Evolutionary conservation across 163 green algal species (phyloP), one percentile per base, ranked within the genome.

Genomic region (Chlamydomonas reinhardtii): DNA sequence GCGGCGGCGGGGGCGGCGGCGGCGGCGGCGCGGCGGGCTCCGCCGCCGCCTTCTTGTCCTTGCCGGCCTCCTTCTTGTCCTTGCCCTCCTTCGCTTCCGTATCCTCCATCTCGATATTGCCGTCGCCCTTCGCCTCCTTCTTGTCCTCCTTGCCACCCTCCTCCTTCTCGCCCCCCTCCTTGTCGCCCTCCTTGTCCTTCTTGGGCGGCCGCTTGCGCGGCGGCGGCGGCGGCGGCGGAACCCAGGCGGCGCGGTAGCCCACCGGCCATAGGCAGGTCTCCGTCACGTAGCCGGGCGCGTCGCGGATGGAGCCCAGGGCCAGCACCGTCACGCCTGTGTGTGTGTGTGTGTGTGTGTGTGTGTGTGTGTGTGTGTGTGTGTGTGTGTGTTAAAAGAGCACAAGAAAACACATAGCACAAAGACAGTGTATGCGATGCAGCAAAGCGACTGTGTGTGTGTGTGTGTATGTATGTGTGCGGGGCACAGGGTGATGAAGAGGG

Each of bases 241-340:
- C 29, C 68, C 74, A 83, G 6, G 83, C 69, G 8, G 75, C 83
- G 9, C 17, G 32, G 74, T 74, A 88, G 52, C 74, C 83, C 52
- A 84, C 34, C 12, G 83, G 83, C 71, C 74, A 84, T 31, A 88
- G 48, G 65, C 71, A 52, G 19, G 74, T 79, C 6, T 32, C 37
- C 29, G 73, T 61, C 24, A 66, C 70, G 37, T 75, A 87, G 8
- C 56, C 81, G 9, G 35, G 25, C 25, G 56, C 71, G 32, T 73
- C 56, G 43, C 52, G 71, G 19, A 80, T 35, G 0, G 25, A 19
- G 34, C 81, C 81, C 56, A 87, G 59, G 22, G 34, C n/a, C 37
- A 81, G 35, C n/a, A 87, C 24, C 16, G 59, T 74, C 3, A 69
- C 81, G 59, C 71, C 81, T 87, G 52, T n/a, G 4, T 17, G 34